Evolutionary conservation across 345 rosid species (phyloP).

Genomic region (Erodium maritimum): DNA sequence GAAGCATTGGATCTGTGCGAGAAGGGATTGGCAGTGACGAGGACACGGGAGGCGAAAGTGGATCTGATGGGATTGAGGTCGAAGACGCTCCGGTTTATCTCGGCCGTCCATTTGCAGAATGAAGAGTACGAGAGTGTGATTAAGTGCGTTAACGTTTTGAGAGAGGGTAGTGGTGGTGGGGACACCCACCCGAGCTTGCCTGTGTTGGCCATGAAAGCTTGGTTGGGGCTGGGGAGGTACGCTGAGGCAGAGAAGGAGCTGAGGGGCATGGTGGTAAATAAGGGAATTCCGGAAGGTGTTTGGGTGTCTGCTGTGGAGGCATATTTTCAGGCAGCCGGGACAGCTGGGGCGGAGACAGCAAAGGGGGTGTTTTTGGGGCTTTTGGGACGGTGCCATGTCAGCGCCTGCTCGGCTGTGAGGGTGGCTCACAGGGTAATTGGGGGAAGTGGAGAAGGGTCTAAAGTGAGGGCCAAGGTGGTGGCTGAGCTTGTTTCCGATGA

Average conservation of each 20-base stretch:
- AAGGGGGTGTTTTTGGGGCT: constrained; percentile 79
- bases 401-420: constrained; percentile 73
- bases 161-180: constrained; percentile 45
- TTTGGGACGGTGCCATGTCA: constrained; percentile 74
- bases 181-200: constrained; percentile 80
- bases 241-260: constrained; percentile 88
- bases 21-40: constrained; percentile 48
- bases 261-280: constrained; percentile 66
- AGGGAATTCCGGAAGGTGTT: constrained; percentile 79
- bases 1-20: constrained; percentile 74
- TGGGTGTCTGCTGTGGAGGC: constrained; percentile 95
- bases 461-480: constrained; percentile 57
- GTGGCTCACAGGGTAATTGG: constrained; percentile 58
- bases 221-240: constrained; percentile 73
- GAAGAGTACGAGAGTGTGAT: constrained; percentile 82
- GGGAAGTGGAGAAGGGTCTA: constrained; percentile 41
- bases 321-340: constrained; percentile 74
- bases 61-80: constrained; percentile 47
- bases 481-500: constrained; percentile 74
- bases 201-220: constrained; percentile 96
- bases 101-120: constrained; percentile 79
- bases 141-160: constrained; percentile 75
- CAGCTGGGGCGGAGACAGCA: constrained; percentile 87
- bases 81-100: constrained; percentile 71
- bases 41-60: constrained; percentile 42